A percentile compares a stretch with the other conserved stretches of the same genome.
These are phyloP conservation scores for Scheffersomyces stipitis DNA, from an alignment of 805 yeast genomes.

Conservation along the genomic window DNA sequence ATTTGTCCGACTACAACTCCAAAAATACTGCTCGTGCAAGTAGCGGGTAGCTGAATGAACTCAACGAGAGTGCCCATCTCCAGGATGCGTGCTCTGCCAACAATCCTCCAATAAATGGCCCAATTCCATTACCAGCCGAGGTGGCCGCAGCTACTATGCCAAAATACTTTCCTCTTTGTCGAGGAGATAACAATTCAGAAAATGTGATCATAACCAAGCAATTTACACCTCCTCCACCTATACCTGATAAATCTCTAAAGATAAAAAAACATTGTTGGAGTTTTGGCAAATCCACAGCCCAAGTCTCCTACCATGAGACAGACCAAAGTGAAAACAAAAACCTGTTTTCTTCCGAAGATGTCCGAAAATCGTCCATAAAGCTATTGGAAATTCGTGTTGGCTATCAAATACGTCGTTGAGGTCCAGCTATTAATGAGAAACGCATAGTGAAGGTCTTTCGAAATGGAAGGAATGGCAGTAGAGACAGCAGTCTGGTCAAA, in stretches of 20 bases:
- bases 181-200: not conserved
- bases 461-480: slow-evolving; percentile 50
- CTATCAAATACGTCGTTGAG: not conserved
- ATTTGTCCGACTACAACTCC: slow-evolving; percentile 42
- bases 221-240: not conserved
- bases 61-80: not conserved
- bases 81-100: not conserved
- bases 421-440: slow-evolving; percentile 37
- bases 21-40: not conserved
- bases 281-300: not conserved
- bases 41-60: not conserved
- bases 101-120: not conserved
- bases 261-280: not conserved
- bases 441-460: slow-evolving; percentile 45
- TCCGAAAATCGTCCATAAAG: not conserved
- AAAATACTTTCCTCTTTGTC: not conserved
- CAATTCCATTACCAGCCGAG: not conserved
- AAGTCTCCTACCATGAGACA: not conserved
- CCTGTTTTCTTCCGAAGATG: not conserved
- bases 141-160: not conserved
- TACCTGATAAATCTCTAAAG: not conserved
- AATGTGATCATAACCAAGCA: not conserved
- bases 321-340: not conserved
- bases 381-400: not conserved
- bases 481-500: slow-evolving; percentile 51